Conservation (phyloP, 2,329 filamentous ascomycete genomes). For the Basipetospora chlamydospora region DNA sequence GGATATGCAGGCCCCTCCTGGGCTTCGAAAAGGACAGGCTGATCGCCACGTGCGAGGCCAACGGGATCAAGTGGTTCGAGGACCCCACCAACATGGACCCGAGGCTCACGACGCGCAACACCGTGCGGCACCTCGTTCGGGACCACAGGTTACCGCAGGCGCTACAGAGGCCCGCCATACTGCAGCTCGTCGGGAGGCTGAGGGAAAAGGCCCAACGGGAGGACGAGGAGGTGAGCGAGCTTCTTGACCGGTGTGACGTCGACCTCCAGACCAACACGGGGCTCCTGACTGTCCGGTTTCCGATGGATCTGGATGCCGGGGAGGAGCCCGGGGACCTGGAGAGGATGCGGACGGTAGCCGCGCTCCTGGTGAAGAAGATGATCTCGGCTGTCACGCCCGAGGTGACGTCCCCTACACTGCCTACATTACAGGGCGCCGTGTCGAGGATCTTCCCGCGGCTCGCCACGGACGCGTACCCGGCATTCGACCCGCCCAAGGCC, state of each 20-base stretch:
- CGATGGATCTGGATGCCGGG: slow-evolving; percentile 15
- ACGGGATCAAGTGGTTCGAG: slow-evolving; percentile 61
- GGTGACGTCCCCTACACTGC: slow-evolving; percentile 23
- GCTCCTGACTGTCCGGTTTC: slow-evolving; percentile 31
- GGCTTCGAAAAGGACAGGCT: slow-evolving; percentile 57
- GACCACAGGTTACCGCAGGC: slow-evolving; percentile 51
- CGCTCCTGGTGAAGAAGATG: slow-evolving; percentile 30
- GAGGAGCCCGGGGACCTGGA: slow-evolving; percentile 1
- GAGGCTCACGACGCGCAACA: slow-evolving; percentile 67
- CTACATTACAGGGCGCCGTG: slow-evolving; percentile 29
- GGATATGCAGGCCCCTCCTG: slow-evolving; percentile 55
- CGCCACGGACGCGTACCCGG: slow-evolving; percentile 9
- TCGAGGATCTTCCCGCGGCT: slow-evolving; percentile 34
- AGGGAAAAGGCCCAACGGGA: slow-evolving; percentile 26
- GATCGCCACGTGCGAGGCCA: slow-evolving; percentile 58
- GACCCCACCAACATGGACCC: slow-evolving; percentile 70
- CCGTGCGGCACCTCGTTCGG: slow-evolving; percentile 53
- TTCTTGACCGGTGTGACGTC: slow-evolving; percentile 34
- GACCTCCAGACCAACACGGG: slow-evolving; percentile 33
- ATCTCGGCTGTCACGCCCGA: slow-evolving; percentile 37
- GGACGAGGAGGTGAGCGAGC: slow-evolving; percentile 35
- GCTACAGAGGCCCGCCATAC: slow-evolving; percentile 48
- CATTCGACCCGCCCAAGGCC: slow-evolving; percentile 17
- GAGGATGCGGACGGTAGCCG: slow-evolving; percentile 19
- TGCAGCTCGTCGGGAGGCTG: slow-evolving; percentile 42